These are phyloP conservation scores for Canavalia ensiformis DNA, from an alignment of 306 rosid species.

Conservation along the genomic window DNA sequence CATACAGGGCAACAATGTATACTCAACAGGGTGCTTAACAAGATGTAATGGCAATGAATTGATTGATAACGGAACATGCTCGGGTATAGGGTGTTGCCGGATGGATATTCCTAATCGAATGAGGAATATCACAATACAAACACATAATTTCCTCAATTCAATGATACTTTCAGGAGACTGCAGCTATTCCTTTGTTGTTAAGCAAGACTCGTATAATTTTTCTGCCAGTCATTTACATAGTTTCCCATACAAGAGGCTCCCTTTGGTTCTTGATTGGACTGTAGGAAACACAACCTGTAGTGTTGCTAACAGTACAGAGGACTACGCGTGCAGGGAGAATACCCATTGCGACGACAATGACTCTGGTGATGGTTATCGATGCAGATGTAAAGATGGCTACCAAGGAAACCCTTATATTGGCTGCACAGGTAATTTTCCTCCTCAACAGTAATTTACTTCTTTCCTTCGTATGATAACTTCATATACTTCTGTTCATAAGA, in stretches of 20 bases:
- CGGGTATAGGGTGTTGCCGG: slow-evolving; percentile 42
- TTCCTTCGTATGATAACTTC: too few relatives aligned
- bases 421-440: neutral
- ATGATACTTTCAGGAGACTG: neutral
- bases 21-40: slow-evolving; percentile 27
- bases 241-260: neutral
- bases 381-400: neutral
- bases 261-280: slow-evolving; percentile 53
- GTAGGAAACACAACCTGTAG: slow-evolving; percentile 33
- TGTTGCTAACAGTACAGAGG: neutral
- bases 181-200: slow-evolving; percentile 41
- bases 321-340: neutral
- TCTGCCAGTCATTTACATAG: neutral
- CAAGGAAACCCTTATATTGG: slow-evolving; percentile 2
- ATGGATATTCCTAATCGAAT: slow-evolving; percentile 27
- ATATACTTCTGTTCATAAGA: too few relatives aligned
- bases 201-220: slow-evolving; percentile 39
- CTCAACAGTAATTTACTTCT: too few relatives aligned
- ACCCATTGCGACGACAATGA: neutral
- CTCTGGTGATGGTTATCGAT: slow-evolving; percentile 30
- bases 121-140: neutral
- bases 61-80: neutral
- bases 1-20: fast-evolving
- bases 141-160: neutral
- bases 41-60: neutral